Conservation (phyloP, 345 rosid genomes). For the Diplotaxis tenuifolia region DNA sequence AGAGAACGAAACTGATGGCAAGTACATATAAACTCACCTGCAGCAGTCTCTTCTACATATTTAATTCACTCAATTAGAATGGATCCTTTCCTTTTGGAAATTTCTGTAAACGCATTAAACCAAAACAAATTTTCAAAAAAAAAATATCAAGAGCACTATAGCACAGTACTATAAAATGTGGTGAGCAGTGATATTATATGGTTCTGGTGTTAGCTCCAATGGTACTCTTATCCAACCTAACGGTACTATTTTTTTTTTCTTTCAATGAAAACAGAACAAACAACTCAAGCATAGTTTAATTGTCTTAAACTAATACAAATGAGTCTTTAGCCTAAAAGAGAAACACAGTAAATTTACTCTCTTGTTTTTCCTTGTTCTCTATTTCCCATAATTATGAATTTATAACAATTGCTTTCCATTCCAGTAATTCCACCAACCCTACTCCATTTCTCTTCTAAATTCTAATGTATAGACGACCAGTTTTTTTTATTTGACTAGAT, state of each 20-base stretch:
- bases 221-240: slow-evolving; percentile 22
- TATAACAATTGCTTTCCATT: background rate
- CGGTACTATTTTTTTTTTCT: slow-evolving; percentile 8
- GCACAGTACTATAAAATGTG: background rate
- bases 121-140: background rate
- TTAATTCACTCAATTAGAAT: background rate
- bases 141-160: background rate
- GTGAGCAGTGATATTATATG: slow-evolving; percentile 14
- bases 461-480: background rate
- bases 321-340: background rate
- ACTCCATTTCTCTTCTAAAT: background rate
- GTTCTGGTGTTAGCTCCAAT: slow-evolving; percentile 21
- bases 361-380: background rate
- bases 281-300: too few relatives aligned
- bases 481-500: background rate
- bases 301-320: background rate
- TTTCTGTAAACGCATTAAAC: slow-evolving; percentile 12
- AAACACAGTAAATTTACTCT: background rate
- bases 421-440: background rate
- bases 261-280: too few relatives aligned
- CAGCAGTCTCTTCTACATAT: slow-evolving; percentile 6
- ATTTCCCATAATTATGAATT: background rate
- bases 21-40: too few relatives aligned
- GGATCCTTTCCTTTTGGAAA: background rate
- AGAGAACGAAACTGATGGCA: background rate